Evolutionary conservation across 331 rosid genomes (phyloP).

Genomic region (Dryas integrifolia): DNA sequence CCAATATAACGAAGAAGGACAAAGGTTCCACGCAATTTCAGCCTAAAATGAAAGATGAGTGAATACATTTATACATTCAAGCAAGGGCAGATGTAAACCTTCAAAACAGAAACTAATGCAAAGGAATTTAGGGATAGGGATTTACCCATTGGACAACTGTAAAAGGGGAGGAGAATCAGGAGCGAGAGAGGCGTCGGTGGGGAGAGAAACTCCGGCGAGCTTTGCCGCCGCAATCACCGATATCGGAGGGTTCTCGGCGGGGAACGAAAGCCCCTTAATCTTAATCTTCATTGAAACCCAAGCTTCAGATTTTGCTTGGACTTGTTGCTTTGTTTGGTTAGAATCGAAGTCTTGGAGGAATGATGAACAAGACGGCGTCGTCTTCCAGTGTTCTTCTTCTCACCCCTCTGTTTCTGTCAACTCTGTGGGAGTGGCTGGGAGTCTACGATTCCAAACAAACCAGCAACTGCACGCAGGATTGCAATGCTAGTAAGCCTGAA

Average conservation of each 20-base stretch:
- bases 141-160: constrained; percentile 64
- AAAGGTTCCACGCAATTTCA: constrained; percentile 52
- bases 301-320: not conserved
- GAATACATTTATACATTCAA: not conserved
- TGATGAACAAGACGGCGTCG: not conserved
- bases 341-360: not conserved
- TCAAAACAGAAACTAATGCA: not conserved
- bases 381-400: too few relatives aligned
- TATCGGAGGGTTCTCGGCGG: constrained; percentile 65
- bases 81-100: too few relatives aligned
- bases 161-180: constrained; percentile 54
- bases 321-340: not conserved
- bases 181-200: constrained; percentile 49
- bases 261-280: constrained; percentile 46
- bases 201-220: constrained; percentile 47
- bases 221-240: constrained; percentile 67
- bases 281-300: constrained; percentile 42
- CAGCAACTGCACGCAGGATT: too few relatives aligned
- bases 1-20: constrained; percentile 73
- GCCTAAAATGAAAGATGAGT: constrained; percentile 33
- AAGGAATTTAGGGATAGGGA: not conserved
- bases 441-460: too few relatives aligned
- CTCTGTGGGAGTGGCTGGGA: too few relatives aligned
- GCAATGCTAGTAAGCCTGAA: too few relatives aligned
- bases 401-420: too few relatives aligned